Conservation (phyloP, 2,329 filamentous ascomycete species). For the Fusarium metavorans region DNA sequence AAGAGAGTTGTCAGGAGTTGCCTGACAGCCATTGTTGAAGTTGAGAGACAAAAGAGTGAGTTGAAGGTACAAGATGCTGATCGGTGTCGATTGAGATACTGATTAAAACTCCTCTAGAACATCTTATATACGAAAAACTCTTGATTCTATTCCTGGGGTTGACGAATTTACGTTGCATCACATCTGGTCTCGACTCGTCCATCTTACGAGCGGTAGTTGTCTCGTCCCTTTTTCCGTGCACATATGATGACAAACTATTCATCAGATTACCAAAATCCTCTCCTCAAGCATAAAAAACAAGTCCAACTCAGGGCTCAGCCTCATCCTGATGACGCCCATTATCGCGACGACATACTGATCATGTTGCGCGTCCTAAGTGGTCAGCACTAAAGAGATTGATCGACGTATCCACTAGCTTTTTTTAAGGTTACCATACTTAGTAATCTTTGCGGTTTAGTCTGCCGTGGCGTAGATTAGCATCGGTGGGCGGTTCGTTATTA, state of each 20-base stretch:
- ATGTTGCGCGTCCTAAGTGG: neutral
- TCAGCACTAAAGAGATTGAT: constrained; percentile 1
- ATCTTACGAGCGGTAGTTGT: constrained; percentile 4
- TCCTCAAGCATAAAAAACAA: neutral
- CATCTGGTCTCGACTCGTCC: neutral
- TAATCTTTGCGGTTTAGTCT: neutral
- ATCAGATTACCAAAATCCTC: neutral
- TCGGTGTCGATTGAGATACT: neutral
- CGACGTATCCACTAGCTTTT: neutral
- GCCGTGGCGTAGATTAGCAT: neutral
- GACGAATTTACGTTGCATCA: constrained; percentile 1
- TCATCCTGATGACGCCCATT: neutral
- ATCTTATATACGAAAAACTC: neutral
- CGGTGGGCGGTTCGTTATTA: constrained; percentile 18
- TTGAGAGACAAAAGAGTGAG: neutral
- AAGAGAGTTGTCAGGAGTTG: neutral
- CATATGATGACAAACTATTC: neutral
- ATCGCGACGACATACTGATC: neutral
- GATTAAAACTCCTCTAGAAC: neutral
- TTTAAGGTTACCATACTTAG: constrained; percentile 3
- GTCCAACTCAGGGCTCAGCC: neutral
- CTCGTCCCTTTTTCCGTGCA: neutral
- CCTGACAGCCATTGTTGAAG: neutral
- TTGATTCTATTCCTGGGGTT: neutral
- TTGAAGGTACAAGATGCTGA: neutral